Evolutionary conservation across 2,329 filamentous ascomycete genomes (phyloP).

Genomic region (Pseudocercospora fuligena): DNA sequence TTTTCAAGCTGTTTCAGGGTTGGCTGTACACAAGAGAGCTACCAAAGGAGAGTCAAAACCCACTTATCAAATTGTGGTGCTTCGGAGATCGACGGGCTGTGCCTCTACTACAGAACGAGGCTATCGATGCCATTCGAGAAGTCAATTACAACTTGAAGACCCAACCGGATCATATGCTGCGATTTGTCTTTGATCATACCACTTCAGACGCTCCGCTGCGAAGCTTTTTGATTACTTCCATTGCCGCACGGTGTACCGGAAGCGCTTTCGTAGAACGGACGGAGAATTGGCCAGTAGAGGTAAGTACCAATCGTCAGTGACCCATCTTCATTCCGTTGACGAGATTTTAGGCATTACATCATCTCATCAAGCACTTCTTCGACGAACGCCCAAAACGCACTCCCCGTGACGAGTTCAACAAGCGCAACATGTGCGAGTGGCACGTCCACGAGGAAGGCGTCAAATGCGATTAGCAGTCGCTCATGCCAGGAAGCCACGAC

Average conservation of each 20-base stretch:
- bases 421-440: no score
- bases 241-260: background rate
- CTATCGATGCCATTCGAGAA: background rate
- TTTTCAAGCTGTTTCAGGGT: slow-evolving; percentile 18
- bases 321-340: no score
- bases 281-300: background rate
- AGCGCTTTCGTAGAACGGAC: background rate
- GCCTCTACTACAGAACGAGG: slow-evolving; percentile 7
- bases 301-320: background rate
- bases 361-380: no score
- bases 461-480: no score
- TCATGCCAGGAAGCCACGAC: no score
- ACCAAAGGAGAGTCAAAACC: background rate
- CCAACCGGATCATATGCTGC: background rate
- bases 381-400: no score
- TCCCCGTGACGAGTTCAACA: no score
- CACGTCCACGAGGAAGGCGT: no score
- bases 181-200: background rate
- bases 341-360: no score
- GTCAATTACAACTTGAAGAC: background rate
- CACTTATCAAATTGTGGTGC: slow-evolving; percentile 7
- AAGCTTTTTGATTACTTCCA: background rate
- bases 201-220: background rate
- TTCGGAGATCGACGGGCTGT: slow-evolving; percentile 7
- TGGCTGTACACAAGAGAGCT: slow-evolving; percentile 22